Percentiles rank a stretch among this genome's conserved stretches.
Evolutionary conservation across 345 rosid species (phyloP).

Genomic region (Hibiscus mutabilis): DNA sequence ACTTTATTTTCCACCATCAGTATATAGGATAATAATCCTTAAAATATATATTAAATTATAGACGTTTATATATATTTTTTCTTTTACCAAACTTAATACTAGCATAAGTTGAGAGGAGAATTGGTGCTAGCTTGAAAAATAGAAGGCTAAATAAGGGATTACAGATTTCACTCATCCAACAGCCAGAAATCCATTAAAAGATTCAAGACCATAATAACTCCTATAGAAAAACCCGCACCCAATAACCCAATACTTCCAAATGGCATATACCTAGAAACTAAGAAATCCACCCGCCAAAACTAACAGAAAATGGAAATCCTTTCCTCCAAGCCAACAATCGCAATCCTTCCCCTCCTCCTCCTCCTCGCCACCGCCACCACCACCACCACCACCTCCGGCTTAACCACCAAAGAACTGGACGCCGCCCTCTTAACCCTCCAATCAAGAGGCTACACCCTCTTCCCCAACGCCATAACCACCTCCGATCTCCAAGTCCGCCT

Average conservation of each 20-base stretch:
- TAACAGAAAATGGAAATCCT: conserved; percentile 6
- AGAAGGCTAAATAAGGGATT: background rate
- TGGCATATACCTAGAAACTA: background rate
- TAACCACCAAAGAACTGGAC: conserved; percentile 21
- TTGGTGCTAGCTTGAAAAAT: too few species aligned
- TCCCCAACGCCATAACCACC: conserved; percentile 33
- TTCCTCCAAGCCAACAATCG: background rate
- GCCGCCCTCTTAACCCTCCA: conserved; percentile 26
- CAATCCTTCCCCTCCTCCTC: background rate
- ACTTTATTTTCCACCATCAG: too few species aligned
- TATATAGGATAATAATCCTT: too few species aligned
- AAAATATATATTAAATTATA: too few species aligned
- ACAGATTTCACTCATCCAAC: background rate
- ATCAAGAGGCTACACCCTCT: conserved; percentile 26
- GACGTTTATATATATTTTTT: too few species aligned
- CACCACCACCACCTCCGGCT: background rate
- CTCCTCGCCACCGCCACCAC: background rate
- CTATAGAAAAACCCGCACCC: background rate
- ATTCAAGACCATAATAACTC: background rate
- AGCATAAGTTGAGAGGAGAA: too few species aligned
- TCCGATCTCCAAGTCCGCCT: conserved; percentile 23
- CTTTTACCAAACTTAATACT: too few species aligned
- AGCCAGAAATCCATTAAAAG: background rate
- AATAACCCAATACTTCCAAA: too few species aligned
- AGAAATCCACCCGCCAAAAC: background rate